Conservation (phyloP, 148 eudicot genomes). For the Fagopyrum esculentum region DNA sequence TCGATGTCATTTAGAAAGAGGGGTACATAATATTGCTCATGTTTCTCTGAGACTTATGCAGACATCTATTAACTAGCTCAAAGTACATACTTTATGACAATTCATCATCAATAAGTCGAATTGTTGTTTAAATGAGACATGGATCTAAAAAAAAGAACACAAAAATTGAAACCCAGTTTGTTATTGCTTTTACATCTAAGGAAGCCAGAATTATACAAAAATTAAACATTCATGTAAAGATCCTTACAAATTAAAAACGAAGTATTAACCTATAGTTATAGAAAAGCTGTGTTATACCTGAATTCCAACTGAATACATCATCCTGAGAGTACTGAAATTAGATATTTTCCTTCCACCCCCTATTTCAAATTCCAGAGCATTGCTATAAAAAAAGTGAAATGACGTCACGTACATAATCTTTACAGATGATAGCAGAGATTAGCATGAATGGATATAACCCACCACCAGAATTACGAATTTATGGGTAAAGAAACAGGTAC, state of each 20-base stretch:
- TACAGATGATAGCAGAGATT: slow-evolving; percentile 6
- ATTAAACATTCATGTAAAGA: not conserved
- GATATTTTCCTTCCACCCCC: slow-evolving; percentile 98
- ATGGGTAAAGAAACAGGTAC: not conserved
- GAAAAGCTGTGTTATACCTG: slow-evolving; percentile 41
- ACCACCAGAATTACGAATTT: not conserved
- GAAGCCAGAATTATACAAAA: not conserved
- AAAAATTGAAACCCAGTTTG: not conserved
- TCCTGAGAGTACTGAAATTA: slow-evolving; percentile 68
- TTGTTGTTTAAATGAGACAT: not conserved
- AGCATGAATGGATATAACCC: not conserved
- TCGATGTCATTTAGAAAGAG: not conserved
- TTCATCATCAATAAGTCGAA: slow-evolving; percentile 2
- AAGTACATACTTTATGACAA: not conserved
- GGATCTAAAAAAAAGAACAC: not conserved
- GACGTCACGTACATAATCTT: not conserved
- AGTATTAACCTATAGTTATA: not conserved
- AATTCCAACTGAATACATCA: slow-evolving; percentile 78
- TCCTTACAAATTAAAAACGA: not conserved
- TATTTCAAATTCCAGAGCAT: slow-evolving; percentile 75
- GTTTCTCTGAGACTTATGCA: no score
- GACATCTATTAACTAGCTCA: not conserved
- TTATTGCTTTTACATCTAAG: not conserved
- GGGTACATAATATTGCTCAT: no score
- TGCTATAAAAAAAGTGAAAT: slow-evolving; percentile 34